Conservation (phyloP, 2,329 filamentous ascomycete species). For the Eutypa lata region DNA sequence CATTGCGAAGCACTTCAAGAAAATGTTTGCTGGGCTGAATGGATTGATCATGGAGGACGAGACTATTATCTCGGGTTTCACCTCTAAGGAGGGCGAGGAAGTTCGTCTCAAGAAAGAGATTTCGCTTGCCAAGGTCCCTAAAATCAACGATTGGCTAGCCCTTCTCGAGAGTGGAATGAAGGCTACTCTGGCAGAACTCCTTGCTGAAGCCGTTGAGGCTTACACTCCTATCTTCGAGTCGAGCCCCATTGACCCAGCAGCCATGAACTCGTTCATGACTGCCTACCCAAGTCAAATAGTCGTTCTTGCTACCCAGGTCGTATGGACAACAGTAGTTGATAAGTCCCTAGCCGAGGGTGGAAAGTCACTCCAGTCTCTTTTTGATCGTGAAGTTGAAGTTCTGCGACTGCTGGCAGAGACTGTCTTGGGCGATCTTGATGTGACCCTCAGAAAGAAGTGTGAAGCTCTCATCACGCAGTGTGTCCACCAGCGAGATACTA, state of each 20-base stretch:
- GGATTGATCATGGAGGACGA: conserved; percentile 91
- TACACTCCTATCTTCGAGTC: conserved; percentile 77
- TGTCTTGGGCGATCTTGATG: conserved; percentile 83
- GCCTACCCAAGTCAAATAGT: conserved; percentile 91
- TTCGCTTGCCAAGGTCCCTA: conserved; percentile 86
- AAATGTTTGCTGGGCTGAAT: conserved; percentile 98
- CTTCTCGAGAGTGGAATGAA: conserved; percentile 94
- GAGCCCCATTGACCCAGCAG: conserved; percentile 64
- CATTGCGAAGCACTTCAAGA: conserved; percentile 98
- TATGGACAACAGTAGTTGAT: conserved; percentile 88
- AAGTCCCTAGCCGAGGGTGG: conserved; percentile 71
- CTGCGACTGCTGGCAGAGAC: conserved; percentile 83
- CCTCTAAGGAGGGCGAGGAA: conserved; percentile 90
- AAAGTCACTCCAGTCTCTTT: conserved; percentile 64
- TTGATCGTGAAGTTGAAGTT: conserved; percentile 79
- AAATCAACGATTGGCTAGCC: conserved; percentile 98
- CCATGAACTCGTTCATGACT: conserved; percentile 76
- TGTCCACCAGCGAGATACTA: conserved; percentile 92
- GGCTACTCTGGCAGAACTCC: conserved; percentile 81
- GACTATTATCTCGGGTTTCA: conserved; percentile 83
- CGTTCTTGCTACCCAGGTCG: conserved; percentile 88
- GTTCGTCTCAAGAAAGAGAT: conserved; percentile 88
- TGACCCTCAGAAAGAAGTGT: conserved; percentile 90
- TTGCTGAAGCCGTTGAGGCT: conserved; percentile 79
- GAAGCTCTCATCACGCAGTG: conserved; percentile 99